Conservation (phyloP, 2,329 filamentous ascomycete genomes). For the Incumbomyces lentus region DNA sequence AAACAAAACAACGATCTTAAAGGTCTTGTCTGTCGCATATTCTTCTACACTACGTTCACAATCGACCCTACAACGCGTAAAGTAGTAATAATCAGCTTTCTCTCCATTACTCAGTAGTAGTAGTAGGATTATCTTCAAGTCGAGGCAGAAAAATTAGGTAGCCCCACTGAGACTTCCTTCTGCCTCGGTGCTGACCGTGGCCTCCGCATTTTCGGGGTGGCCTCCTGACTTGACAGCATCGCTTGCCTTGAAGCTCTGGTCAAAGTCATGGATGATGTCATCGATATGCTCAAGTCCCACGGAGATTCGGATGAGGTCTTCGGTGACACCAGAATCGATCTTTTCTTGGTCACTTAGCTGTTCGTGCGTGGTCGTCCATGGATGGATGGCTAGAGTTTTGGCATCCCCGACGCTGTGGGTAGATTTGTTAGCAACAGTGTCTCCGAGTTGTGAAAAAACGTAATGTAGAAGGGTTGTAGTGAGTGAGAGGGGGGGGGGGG, state of each 20-base stretch:
- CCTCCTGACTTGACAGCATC: slow-evolving; percentile 13
- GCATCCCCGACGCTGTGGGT: slow-evolving; percentile 65
- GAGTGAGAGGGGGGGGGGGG: slow-evolving; percentile 36
- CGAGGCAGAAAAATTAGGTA: slow-evolving; percentile 9
- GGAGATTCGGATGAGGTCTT: slow-evolving; percentile 82
- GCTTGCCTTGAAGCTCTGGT: slow-evolving; percentile 63
- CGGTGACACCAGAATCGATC: slow-evolving; percentile 61
- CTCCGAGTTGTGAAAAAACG: not conserved
- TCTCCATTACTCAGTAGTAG: no score
- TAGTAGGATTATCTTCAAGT: no score
- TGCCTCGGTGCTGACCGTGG: slow-evolving; percentile 13
- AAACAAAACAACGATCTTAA: no score
- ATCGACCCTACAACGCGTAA: no score
- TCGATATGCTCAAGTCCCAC: slow-evolving; percentile 89
- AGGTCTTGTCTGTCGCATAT: no score
- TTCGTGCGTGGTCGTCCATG: slow-evolving; percentile 83
- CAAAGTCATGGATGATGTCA: slow-evolving; percentile 85
- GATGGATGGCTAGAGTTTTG: slow-evolving; percentile 83
- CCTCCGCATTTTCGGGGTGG: slow-evolving; percentile 5
- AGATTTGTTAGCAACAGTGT: slow-evolving; percentile 9
- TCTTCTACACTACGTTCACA: no score
- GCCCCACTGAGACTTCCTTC: slow-evolving; percentile 20
- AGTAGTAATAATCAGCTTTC: no score
- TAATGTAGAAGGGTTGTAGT: not conserved
- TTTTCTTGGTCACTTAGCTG: slow-evolving; percentile 73